These are phyloP conservation scores for Kondoa malvinella DNA, from an alignment of 768 basidiomycete genomes.

Conservation along the genomic window DNA sequence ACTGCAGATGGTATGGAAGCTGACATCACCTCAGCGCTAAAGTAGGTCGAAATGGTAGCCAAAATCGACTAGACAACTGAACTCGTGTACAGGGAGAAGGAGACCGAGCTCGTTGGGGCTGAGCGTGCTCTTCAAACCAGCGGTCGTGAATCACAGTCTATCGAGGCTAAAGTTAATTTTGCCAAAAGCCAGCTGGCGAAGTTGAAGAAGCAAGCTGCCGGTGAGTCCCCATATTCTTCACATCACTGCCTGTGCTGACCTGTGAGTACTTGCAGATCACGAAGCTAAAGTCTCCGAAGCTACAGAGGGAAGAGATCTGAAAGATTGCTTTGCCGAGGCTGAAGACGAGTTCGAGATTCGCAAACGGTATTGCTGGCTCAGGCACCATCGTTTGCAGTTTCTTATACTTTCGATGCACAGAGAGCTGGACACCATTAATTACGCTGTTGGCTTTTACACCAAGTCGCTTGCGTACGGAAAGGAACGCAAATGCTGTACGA, in stretches of 20 bases:
- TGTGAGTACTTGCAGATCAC: constrained; percentile 34
- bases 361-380: constrained; percentile 17
- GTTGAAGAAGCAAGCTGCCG: constrained; percentile 47
- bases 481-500: constrained; percentile 51
- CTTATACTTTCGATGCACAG: constrained; percentile 14
- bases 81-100: constrained; percentile 44
- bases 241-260: neutral
- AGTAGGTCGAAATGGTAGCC: constrained; percentile 36
- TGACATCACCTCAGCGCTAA: constrained; percentile 45
- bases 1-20: constrained; percentile 53
- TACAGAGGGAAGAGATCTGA: constrained; percentile 23
- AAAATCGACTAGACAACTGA: neutral
- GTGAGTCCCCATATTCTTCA: constrained; percentile 34
- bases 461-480: constrained; percentile 46
- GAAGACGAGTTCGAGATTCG: constrained; percentile 28
- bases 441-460: constrained; percentile 32
- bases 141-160: constrained; percentile 45
- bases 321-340: constrained; percentile 28
- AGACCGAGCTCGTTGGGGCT: constrained; percentile 42
- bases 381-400: neutral
- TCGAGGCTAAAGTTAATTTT: constrained; percentile 47
- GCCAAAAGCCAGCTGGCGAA: constrained; percentile 45
- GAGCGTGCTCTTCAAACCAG: constrained; percentile 37
- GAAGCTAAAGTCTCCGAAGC: constrained; percentile 40
- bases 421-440: constrained; percentile 18